Base-by-base conservation (phyloP, 768 basidiomycete genomes). In the Auriscalpium microsporum region DNA sequence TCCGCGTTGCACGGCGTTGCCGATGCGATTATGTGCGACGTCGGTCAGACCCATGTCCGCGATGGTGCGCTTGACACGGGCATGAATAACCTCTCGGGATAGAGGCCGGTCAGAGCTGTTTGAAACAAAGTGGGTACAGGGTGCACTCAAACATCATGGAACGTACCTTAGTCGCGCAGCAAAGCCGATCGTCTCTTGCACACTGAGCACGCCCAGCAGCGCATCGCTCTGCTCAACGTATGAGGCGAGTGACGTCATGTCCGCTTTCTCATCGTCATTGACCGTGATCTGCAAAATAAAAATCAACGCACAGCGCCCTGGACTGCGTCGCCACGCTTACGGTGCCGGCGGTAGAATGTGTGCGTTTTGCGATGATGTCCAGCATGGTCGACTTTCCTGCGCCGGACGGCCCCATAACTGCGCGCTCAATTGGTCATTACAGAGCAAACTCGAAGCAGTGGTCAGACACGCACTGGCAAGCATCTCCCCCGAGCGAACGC, bases 211-310 rank as follows among this genome's bases (percentile, higher is more conserved):
- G 5, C 82, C 81, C 9, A 82, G 66, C 1, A 84, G 68, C 0
- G 80, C 76, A 58, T 84, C 82, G 57, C 79, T 77, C 58, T 84
- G 82, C 64, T 83, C 81, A 17, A 82, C 81, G 56, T 79, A 83
- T 5, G 71, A 72, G 7, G 66, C 82, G 50, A 71, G 74, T 50
- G 61, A 67, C 56, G 72, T 69, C 68, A 77, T 75, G 16, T 62
- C 56, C 8, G 57, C 56, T 46, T 21, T 36, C 7, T 46, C 48
- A 10, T 54, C 48, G 45, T 60, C 59, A 49, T 65, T 64, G 50
- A 67, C 37, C 9, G 62, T 58, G 19, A 66, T 49, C 63, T 64
- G 48, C 4, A 1, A 5, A 44, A 14, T 14, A 6, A 17, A 28
- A 5, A 28, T 28, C 4, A 16, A 37, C 28, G 33, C 14, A 42